Percentiles rank a stretch among this genome's conserved stretches.
Conservation (phyloP, 2,329 filamentous ascomycete species). For the Zalaria sp. region DNA sequence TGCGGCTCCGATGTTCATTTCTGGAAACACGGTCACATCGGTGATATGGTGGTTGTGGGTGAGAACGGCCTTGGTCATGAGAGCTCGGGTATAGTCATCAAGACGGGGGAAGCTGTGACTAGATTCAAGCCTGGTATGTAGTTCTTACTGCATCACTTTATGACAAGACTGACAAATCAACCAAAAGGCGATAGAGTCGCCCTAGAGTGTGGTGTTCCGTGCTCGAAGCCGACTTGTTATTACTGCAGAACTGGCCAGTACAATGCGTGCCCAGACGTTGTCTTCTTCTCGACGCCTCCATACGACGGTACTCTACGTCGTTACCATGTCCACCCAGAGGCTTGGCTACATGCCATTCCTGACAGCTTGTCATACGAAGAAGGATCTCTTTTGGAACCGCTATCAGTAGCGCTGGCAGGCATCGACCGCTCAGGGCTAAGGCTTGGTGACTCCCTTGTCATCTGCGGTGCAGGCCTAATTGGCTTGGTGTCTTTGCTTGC, state of each 20-base stretch:
- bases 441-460: conserved; percentile 25
- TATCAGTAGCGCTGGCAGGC: conserved; percentile 33
- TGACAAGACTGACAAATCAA: not conserved
- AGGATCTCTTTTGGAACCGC: conserved; percentile 68
- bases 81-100: conserved; percentile 45
- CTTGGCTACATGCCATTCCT: conserved; percentile 91
- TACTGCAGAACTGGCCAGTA: conserved; percentile 70
- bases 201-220: conserved; percentile 52
- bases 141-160: not conserved
- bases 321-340: conserved; percentile 67
- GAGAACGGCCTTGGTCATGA: conserved; percentile 53
- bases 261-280: conserved; percentile 78
- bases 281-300: conserved; percentile 81
- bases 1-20: conserved; percentile 67
- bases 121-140: conserved; percentile 31
- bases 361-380: conserved; percentile 63
- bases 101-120: conserved; percentile 40
- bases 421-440: conserved; percentile 20
- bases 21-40: conserved; percentile 52
- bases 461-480: conserved; percentile 52
- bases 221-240: conserved; percentile 37
- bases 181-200: conserved; percentile 52
- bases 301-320: conserved; percentile 76
- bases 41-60: conserved; percentile 45
- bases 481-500: conserved; percentile 44